Base-by-base conservation (phyloP, 23 red algal species). In the Rhodosorus marinus region DNA sequence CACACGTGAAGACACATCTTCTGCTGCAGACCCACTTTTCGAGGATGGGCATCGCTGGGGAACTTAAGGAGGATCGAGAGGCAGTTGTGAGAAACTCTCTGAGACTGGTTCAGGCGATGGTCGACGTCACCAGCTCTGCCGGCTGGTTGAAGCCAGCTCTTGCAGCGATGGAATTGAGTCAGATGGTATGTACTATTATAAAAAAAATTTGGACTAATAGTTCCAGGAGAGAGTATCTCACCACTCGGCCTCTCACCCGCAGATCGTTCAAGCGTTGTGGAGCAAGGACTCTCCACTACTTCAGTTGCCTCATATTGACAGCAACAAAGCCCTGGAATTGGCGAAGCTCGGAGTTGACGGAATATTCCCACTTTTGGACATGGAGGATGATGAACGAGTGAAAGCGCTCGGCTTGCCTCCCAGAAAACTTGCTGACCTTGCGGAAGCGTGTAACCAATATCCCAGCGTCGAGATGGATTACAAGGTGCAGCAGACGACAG, bases 1-100 rank as follows among this genome's bases (percentile, higher is more conserved):
- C 82, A 14, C 82, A 92, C 47, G 73, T 92, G 6, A 92, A 92
- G 55, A 70, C 66, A 5, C 82, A 79, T 51, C 40, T 92, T 36
- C 57, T 92, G 4, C 55, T 77, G 17, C 82, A 92, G 32, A 69
- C 65, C 0, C 82, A 92, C 23, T 50, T 92, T 6, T 24, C 24
- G 3, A 32, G 19, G 3, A 24, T 26, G 19, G 28, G 11, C 5
- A 38, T 79, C 20, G 36, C 49, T 3, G 45, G 42, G n/a, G 57
- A 71, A 15, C 40, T 92, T 11, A 36, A 19, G 4, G 51, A 77
- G 8, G 82, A 92, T 36, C 73, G 69, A 27, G 38, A 31, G 30
- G 22, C 28, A 17, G 48, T 92, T 7, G 60, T 92, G 20, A 26
- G 41, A 3, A 47, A 20, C 22, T 66, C 38, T 36, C 68, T 72